phyloP scores from a whole-genome alignment of 129 eudicot genomes.

The Ambrosia artemisiifolia region DNA sequence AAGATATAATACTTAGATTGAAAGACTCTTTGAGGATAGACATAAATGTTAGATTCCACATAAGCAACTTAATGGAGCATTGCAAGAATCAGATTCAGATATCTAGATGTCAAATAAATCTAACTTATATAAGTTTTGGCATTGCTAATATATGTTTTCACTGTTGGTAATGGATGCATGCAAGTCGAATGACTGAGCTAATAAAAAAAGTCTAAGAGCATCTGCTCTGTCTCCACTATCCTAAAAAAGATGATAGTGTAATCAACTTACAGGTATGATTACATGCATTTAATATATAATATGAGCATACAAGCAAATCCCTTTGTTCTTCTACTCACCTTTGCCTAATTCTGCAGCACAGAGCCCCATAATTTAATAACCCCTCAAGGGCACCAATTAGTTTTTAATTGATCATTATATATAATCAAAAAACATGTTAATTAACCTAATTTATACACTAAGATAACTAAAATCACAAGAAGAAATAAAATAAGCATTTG shows the following conservation, averaged over 20 bases:
- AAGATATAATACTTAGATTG: not conserved
- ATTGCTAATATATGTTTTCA: not conserved
- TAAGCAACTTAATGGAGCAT: conserved; percentile 4
- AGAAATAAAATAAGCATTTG: too few relatives aligned
- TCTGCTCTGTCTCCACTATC: not conserved
- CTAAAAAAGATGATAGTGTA: not conserved
- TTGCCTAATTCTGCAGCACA: not conserved
- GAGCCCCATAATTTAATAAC: not conserved
- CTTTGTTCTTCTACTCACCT: too few relatives aligned
- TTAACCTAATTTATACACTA: not conserved
- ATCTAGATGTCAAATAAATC: not conserved
- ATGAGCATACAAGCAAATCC: not conserved
- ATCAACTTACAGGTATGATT: not conserved
- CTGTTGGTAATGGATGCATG: not conserved
- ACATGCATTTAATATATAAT: not conserved
- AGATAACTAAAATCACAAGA: conserved; percentile 1
- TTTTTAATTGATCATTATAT: too few relatives aligned
- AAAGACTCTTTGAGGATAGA: not conserved
- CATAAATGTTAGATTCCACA: not conserved
- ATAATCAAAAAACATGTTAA: too few relatives aligned
- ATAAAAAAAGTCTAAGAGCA: not conserved
- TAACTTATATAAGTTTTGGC: not conserved
- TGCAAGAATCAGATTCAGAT: not conserved
- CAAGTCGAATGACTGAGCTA: not conserved
- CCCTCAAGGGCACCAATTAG: not conserved